These are phyloP conservation scores for Coleophoma cylindrospora DNA, from an alignment of 2,329 filamentous ascomycete species.

Conservation along the genomic window DNA sequence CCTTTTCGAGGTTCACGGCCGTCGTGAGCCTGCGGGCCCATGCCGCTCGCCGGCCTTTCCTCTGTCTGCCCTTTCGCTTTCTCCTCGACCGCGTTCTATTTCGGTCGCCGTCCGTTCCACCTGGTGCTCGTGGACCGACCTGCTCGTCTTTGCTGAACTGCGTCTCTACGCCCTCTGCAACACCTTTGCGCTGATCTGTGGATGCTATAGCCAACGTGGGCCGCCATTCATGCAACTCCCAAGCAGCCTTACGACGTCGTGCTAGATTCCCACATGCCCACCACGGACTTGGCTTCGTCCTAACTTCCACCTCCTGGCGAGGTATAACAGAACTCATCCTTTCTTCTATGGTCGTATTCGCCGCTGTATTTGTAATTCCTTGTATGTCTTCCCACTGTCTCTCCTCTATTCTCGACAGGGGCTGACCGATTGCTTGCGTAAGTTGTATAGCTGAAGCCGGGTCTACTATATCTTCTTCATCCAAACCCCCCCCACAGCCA, in stretches of 20 bases:
- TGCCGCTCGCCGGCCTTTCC: slow-evolving; percentile 22
- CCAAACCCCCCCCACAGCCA: too few species aligned
- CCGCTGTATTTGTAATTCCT: background rate
- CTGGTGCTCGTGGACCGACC: too few species aligned
- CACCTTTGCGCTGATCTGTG: too few species aligned
- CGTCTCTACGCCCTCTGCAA: too few species aligned
- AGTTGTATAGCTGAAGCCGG: too few species aligned
- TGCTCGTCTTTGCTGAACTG: too few species aligned
- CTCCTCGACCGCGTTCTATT: slow-evolving; percentile 15
- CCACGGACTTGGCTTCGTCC: slow-evolving; percentile 16
- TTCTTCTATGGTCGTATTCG: background rate
- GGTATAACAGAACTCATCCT: too few species aligned
- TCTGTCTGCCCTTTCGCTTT: slow-evolving; percentile 17
- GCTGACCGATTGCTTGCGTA: too few species aligned
- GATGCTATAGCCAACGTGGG: slow-evolving; percentile 17
- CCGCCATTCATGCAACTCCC: slow-evolving; percentile 16
- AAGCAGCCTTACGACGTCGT: slow-evolving; percentile 21
- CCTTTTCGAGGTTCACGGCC: background rate
- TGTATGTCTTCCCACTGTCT: too few species aligned
- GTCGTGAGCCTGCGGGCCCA: slow-evolving; percentile 12
- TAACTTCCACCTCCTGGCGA: slow-evolving; percentile 9
- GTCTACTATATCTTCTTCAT: too few species aligned
- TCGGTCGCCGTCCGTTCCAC: too few species aligned
- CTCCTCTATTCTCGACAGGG: too few species aligned
- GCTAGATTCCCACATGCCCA: slow-evolving; percentile 5